A percentile compares a stretch with the other conserved stretches of the same genome.
Evolutionary conservation across 2,329 filamentous ascomycete species (phyloP).

Genomic region (Epichloe scottii): DNA sequence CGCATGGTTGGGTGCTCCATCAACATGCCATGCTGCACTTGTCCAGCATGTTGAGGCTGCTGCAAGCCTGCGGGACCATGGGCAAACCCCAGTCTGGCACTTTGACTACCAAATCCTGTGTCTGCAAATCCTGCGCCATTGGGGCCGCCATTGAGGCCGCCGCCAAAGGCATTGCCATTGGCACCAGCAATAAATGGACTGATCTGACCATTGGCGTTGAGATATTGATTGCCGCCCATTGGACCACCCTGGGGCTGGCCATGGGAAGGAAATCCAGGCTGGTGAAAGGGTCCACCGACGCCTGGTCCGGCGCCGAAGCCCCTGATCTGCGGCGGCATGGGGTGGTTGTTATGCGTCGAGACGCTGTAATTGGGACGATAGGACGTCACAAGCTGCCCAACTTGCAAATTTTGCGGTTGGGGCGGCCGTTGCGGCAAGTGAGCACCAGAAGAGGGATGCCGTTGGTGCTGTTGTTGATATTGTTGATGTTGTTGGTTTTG

Average conservation of each 20-base stretch:
- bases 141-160: conserved; percentile 43
- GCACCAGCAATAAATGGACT: conserved; percentile 53
- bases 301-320: conserved; percentile 25
- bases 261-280: conserved; percentile 39
- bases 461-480: neutral
- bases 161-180: conserved; percentile 43
- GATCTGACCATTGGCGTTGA: conserved; percentile 53
- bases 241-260: conserved; percentile 37
- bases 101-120: conserved; percentile 73
- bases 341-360: neutral
- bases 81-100: conserved; percentile 76
- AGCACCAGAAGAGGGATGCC: neutral
- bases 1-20: conserved; percentile 30
- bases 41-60: conserved; percentile 43
- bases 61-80: conserved; percentile 48
- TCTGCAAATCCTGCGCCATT: conserved; percentile 46
- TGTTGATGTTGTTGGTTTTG: neutral
- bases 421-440: neutral
- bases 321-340: conserved; percentile 27
- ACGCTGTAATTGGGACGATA: neutral
- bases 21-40: conserved; percentile 26
- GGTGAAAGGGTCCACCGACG: conserved; percentile 28
- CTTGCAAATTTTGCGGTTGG: neutral
- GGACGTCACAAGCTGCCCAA: neutral
- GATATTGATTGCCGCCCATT: conserved; percentile 59